A percentile compares a stretch with the other conserved stretches of the same genome.
These are phyloP conservation scores for Termitomyces sp. DNA, from an alignment of 1,284 basidiomycete species.

Conservation along the genomic window DNA sequence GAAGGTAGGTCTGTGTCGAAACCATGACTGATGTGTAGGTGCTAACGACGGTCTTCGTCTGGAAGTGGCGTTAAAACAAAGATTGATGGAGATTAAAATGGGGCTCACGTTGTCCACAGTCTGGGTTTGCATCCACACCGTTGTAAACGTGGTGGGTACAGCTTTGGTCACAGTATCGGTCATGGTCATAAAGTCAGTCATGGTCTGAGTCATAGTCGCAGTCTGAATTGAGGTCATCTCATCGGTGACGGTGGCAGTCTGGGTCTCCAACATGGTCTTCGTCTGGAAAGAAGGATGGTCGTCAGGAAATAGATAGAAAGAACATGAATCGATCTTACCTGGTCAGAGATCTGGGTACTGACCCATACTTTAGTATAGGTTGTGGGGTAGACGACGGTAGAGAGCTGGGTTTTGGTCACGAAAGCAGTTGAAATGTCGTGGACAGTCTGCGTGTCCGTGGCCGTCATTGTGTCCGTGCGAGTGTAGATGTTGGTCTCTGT, in stretches of 20 bases:
- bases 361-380: conserved; percentile 52
- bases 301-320: background rate
- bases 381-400: conserved; percentile 45
- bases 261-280: conserved; percentile 43
- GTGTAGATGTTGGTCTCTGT: conserved; percentile 53
- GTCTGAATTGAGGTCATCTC: conserved; percentile 36
- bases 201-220: conserved; percentile 37
- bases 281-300: conserved; percentile 31
- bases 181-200: conserved; percentile 40
- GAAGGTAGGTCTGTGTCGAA: conserved; percentile 39
- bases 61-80: background rate
- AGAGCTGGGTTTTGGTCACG: conserved; percentile 40
- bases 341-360: conserved; percentile 54
- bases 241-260: conserved; percentile 43
- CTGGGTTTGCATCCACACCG: conserved; percentile 37
- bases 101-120: conserved; percentile 37
- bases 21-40: conserved; percentile 46
- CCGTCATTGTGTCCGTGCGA: conserved; percentile 43
- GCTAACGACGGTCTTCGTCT: conserved; percentile 46
- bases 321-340: conserved; percentile 30
- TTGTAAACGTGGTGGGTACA: conserved; percentile 40
- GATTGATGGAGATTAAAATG: background rate
- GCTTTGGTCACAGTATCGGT: conserved; percentile 39
- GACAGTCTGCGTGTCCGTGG: conserved; percentile 39
- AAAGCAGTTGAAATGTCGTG: conserved; percentile 37